Percentiles rank a stretch among this genome's conserved stretches.
These are phyloP conservation scores for Melaleuca quinquenervia DNA, from an alignment of 345 rosid genomes.

Conservation along the genomic window DNA sequence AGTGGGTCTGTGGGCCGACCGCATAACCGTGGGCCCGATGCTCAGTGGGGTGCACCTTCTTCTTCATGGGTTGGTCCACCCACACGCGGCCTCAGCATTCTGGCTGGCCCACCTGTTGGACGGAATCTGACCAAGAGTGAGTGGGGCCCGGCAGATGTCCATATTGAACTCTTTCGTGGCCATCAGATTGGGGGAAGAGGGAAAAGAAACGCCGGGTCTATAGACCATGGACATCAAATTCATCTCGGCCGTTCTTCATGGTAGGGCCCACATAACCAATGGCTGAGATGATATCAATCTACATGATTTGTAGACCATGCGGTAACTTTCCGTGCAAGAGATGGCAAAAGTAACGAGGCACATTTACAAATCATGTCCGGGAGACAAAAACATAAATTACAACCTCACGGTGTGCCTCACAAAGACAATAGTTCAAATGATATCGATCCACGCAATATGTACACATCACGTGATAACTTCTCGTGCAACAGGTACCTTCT, in stretches of 20 bases:
- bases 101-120: background rate
- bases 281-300: background rate
- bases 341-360: background rate
- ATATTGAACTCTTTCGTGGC: background rate
- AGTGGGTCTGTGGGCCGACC: background rate
- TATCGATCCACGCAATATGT: rapidly evolving
- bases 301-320: rapidly evolving
- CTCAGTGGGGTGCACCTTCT: background rate
- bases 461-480: background rate
- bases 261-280: background rate
- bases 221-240: background rate
- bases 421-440: background rate
- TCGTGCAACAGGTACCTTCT: background rate
- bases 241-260: background rate
- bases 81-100: background rate
- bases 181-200: background rate
- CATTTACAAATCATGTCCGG: background rate
- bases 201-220: background rate
- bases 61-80: background rate
- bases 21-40: background rate
- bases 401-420: rapidly evolving
- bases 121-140: background rate
- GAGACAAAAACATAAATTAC: rapidly evolving
- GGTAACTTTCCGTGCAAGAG: background rate
- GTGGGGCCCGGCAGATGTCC: background rate